A percentile compares a stretch with the other conserved stretches of the same genome.
Conservation (phyloP, 148 eudicot species). For the Rhododendron ferrugineum region DNA sequence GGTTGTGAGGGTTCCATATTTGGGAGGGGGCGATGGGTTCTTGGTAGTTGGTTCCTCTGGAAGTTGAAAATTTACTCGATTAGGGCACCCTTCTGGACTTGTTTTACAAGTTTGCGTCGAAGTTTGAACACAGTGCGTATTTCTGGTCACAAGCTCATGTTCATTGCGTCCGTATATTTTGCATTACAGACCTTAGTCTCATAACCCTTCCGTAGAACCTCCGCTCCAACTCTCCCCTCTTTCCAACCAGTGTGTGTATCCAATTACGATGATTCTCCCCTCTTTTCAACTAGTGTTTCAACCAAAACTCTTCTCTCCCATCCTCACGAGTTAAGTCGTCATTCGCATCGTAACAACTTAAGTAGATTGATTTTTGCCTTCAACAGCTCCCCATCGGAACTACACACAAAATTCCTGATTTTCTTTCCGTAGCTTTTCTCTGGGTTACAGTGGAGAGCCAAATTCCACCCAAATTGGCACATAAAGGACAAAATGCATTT, state of each 20-base stretch:
- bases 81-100: neutral
- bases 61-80: neutral
- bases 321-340: neutral
- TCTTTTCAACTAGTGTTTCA: neutral
- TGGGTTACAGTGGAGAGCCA: neutral
- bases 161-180: neutral
- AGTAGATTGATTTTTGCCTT: neutral
- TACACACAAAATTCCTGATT: neutral
- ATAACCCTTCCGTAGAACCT: neutral
- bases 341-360: neutral
- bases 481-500: neutral
- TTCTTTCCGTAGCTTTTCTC: neutral
- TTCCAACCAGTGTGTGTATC: neutral
- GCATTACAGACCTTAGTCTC: too few relatives aligned
- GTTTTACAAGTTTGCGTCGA: neutral
- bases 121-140: neutral
- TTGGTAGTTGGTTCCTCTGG: neutral
- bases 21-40: neutral
- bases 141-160: neutral
- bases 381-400: neutral
- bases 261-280: neutral
- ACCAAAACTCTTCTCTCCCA: neutral
- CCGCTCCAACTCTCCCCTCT: neutral
- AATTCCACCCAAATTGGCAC: neutral
- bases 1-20: neutral